Evolutionary conservation across 768 basidiomycete species (phyloP), one percentile per base, ranked within the genome.

Genomic region (Psilocybe cyanescens): DNA sequence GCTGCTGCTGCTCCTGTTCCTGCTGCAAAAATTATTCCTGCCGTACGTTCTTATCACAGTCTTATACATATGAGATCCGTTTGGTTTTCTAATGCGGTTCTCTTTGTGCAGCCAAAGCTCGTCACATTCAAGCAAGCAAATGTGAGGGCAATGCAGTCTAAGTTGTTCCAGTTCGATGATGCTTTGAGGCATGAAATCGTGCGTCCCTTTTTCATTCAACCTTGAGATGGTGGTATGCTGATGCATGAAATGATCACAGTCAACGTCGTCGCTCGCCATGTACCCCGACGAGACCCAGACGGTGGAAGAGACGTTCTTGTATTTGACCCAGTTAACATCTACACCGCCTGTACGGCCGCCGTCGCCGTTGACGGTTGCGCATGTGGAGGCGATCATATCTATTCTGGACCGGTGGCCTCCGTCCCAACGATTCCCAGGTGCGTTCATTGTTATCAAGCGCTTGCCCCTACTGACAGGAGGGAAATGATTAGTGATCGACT

Each of bases 121-220:
- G 82, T 94, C 17, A 79, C 83, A n/a, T 97, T 98, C 80, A 93
- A 91, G 65, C 92, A 94, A 79, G 92, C 88, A 2, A 86, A 83
- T 71, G 82, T 96, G 29, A 68, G 80, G 19, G 92, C 92, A 16
- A 92, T 96, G 87, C 87, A 86, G 68, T 80, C 81, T 19, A 96
- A 96, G 74, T 68, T 94, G 17, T 81, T 83, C 62, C 89, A 95
- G 70, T 88, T 95, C 53, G 83, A 94, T 65, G 86, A 90, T 47
- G 82, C 75, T 17, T 75, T 95, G 39, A 82, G 80, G 57, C 77
- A 84, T 62, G 89, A 91, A 70, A 88, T 87, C 55, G 92, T 95
- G 69, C 66, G 90, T 64, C 12, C 24, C 12, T 30, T 12, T 37
- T 53, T 33, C 24, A 55, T 33, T 61, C 57, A 41, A 49, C 28